Conservation (phyloP, 345 rosid genomes). For the Xanthoceras sorbifolium region DNA sequence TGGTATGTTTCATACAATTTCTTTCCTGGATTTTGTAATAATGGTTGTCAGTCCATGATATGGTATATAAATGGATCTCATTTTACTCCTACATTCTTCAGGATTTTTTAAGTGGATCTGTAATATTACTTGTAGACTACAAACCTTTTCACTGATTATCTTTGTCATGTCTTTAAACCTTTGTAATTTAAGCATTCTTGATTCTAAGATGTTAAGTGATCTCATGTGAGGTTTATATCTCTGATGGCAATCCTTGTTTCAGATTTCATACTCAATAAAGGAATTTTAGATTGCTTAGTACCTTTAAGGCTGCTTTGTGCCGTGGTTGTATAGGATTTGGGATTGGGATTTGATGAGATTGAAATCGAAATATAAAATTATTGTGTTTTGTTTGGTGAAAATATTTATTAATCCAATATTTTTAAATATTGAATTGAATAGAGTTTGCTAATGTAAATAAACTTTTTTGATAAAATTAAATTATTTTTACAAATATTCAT, state of each 20-base stretch:
- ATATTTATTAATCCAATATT: no score
- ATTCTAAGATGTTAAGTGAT: neutral
- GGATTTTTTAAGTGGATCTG: neutral
- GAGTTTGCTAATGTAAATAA: neutral
- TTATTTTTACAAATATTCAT: no score
- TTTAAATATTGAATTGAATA: neutral
- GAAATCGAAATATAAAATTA: neutral
- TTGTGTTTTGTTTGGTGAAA: neutral
- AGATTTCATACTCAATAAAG: neutral
- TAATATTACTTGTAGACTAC: neutral
- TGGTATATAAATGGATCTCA: neutral
- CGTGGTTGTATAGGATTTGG: neutral
- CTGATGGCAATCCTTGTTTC: neutral
- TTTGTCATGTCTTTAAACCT: neutral
- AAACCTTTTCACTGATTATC: neutral
- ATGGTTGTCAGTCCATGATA: neutral
- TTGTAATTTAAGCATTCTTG: neutral
- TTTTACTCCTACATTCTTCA: neutral
- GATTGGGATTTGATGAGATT: neutral
- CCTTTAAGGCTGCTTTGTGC: neutral
- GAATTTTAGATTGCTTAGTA: neutral
- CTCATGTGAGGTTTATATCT: neutral
- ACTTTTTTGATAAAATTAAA: neutral
- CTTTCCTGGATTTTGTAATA: constrained; percentile 4
- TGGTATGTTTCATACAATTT: constrained; percentile 49